phyloP scores from a whole-genome alignment of 768 basidiomycete genomes.

The Hygrocybe coccinea region DNA sequence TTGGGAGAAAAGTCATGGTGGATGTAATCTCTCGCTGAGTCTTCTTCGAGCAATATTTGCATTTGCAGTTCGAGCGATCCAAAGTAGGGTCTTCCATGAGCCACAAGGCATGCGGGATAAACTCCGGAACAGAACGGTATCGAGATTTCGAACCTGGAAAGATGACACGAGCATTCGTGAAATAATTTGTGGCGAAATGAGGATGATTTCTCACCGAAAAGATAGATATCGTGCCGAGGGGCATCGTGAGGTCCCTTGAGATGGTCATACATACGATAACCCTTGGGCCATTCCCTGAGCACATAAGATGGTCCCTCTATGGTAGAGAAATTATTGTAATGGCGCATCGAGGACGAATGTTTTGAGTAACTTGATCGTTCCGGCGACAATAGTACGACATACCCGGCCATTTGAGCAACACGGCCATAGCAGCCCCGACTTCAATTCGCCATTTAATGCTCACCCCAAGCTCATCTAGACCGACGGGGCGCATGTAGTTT shows the following conservation, averaged over 20 bases:
- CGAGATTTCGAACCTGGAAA: conserved; percentile 40
- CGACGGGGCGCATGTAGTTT: conserved; percentile 62
- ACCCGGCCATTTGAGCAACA: conserved; percentile 49
- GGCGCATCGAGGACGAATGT: background rate
- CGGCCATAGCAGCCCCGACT: conserved; percentile 40
- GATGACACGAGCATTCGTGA: background rate
- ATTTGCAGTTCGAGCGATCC: conserved; percentile 51
- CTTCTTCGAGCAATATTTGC: conserved; percentile 73
- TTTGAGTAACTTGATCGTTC: conserved; percentile 5
- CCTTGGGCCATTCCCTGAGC: conserved; percentile 57
- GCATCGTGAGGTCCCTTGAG: conserved; percentile 52
- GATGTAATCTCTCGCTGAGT: conserved; percentile 67
- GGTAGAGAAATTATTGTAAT: too few species aligned
- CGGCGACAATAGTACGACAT: conserved; percentile 15
- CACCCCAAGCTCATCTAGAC: conserved; percentile 43
- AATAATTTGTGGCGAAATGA: background rate
- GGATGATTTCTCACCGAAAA: conserved; percentile 49
- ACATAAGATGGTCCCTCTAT: conserved; percentile 54
- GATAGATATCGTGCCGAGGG: conserved; percentile 73
- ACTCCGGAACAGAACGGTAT: conserved; percentile 82
- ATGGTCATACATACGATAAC: conserved; percentile 72
- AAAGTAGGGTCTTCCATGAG: conserved; percentile 52
- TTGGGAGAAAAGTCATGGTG: conserved; percentile 35
- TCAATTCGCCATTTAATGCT: conserved; percentile 54
- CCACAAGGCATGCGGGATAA: conserved; percentile 81